A percentile compares a stretch with the other conserved stretches of the same genome.
Evolutionary conservation across 345 rosid genomes (phyloP).

Genomic region (Limnanthes douglasii): DNA sequence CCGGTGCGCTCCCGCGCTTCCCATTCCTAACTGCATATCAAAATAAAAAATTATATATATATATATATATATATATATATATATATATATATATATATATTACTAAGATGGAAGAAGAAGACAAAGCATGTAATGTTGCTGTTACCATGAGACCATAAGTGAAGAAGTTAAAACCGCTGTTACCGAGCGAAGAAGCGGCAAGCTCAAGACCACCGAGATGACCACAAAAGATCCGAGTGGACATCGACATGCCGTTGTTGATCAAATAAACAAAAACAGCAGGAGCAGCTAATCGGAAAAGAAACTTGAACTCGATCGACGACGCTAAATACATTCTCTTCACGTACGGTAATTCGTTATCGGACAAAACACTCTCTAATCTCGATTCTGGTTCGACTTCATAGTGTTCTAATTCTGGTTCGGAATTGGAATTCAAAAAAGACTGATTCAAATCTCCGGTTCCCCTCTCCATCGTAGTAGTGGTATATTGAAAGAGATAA

Average conservation of each 20-base stretch:
- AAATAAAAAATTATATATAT: too few relatives aligned
- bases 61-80: too few relatives aligned
- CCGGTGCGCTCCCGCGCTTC: too few relatives aligned
- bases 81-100: too few relatives aligned
- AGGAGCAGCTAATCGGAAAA: slow-evolving; percentile 36
- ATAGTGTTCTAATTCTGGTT: too few relatives aligned
- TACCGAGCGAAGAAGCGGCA: slow-evolving; percentile 46
- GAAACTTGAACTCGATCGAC: slow-evolving; percentile 30
- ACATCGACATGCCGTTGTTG: slow-evolving; percentile 33
- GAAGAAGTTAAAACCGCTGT: slow-evolving; percentile 38
- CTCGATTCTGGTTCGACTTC: slow-evolving; percentile 17
- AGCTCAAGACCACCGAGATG: slow-evolving; percentile 53
- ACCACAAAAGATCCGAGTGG: slow-evolving; percentile 49
- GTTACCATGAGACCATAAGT: slow-evolving; percentile 42
- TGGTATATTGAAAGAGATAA: too few relatives aligned
- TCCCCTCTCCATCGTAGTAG: too few relatives aligned
- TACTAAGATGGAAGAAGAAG: too few relatives aligned
- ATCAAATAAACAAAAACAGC: slow-evolving; percentile 43
- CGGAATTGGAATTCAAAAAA: slow-evolving; percentile 9
- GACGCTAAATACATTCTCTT: slow-evolving; percentile 23
- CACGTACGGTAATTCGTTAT: slow-evolving; percentile 13
- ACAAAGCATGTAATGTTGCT: too few relatives aligned
- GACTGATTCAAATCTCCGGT: slow-evolving; percentile 13
- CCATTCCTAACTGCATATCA: too few relatives aligned
- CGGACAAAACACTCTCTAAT: slow-evolving; percentile 34